Evolutionary conservation across 108 stramenopile genomes (phyloP).

Genomic region (Chaetoceros muelleri): DNA sequence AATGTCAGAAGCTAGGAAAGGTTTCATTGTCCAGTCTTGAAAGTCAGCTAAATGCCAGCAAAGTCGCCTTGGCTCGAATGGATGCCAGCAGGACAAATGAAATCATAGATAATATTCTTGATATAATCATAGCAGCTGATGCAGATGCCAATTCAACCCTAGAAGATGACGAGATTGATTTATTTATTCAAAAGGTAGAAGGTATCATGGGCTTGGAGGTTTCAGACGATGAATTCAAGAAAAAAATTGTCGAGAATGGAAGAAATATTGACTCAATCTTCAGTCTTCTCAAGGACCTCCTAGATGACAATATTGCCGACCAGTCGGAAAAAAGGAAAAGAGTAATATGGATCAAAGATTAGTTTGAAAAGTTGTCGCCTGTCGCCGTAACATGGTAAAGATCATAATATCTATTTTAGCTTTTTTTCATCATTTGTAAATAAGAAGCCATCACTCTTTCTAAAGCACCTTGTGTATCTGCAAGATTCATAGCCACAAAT

Average conservation of each 20-base stretch:
- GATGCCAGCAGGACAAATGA: background rate
- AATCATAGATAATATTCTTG: background rate
- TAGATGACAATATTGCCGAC: conserved; percentile 3
- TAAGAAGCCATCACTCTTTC: no score
- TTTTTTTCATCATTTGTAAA: no score
- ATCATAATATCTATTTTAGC: no score
- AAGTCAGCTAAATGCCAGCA: background rate
- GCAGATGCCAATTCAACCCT: background rate
- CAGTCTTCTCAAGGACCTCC: background rate
- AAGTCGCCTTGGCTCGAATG: background rate
- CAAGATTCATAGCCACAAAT: no score
- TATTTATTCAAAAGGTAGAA: background rate
- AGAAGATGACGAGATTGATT: background rate
- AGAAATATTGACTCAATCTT: background rate
- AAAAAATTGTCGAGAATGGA: background rate
- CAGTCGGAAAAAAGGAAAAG: no score
- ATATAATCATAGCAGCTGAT: background rate
- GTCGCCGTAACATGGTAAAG: no score
- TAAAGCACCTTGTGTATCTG: no score
- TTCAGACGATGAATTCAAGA: background rate
- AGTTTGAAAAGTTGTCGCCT: no score
- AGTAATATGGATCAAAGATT: no score
- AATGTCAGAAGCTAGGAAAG: background rate
- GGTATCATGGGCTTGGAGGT: background rate
- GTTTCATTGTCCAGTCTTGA: background rate